Percentiles rank a stretch among this genome's conserved stretches.
Evolutionary conservation across 495 filamentous ascomycete genomes (phyloP).

Genomic region (Penicillium manginii): DNA sequence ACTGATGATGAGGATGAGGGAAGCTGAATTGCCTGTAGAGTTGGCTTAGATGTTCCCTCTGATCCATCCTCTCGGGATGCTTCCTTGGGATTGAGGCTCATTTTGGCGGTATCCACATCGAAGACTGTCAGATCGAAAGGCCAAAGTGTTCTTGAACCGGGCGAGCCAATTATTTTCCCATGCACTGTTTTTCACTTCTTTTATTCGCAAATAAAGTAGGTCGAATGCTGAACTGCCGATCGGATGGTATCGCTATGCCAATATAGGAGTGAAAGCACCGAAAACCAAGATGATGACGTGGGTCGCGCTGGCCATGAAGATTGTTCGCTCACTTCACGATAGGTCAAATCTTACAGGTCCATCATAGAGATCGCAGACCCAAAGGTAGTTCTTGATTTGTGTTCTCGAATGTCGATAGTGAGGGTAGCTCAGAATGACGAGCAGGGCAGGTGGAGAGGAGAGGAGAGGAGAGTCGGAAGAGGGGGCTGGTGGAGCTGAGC

Average conservation of each 20-base stretch:
- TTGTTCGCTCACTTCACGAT: conserved; percentile 15
- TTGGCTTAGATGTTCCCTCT: conserved; percentile 20
- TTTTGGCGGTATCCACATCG: conserved; percentile 27
- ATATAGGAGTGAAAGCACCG: conserved; percentile 11
- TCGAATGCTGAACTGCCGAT: conserved; percentile 3
- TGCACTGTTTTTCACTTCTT: neutral
- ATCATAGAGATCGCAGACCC: conserved; percentile 19
- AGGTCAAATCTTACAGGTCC: conserved; percentile 20
- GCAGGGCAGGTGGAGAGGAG: neutral
- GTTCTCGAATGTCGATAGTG: neutral
- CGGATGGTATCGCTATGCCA: neutral
- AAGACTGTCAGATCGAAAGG: neutral
- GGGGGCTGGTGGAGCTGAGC: neutral
- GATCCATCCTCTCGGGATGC: conserved; percentile 25
- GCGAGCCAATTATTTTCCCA: neutral
- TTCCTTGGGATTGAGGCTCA: conserved; percentile 46
- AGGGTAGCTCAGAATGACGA: no score
- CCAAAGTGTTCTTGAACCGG: neutral
- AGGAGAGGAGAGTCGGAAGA: neutral
- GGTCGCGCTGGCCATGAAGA: conserved; percentile 30
- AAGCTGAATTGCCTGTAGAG: conserved; percentile 29
- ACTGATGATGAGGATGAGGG: conserved; percentile 20
- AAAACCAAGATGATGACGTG: conserved; percentile 8
- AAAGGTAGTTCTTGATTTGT: conserved; percentile 1
- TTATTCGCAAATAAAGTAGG: neutral